Percentiles rank a stretch among this genome's conserved stretches.
Evolutionary conservation across 1,284 basidiomycete species (phyloP).

Genomic region (Paramarasmius palmivorus): DNA sequence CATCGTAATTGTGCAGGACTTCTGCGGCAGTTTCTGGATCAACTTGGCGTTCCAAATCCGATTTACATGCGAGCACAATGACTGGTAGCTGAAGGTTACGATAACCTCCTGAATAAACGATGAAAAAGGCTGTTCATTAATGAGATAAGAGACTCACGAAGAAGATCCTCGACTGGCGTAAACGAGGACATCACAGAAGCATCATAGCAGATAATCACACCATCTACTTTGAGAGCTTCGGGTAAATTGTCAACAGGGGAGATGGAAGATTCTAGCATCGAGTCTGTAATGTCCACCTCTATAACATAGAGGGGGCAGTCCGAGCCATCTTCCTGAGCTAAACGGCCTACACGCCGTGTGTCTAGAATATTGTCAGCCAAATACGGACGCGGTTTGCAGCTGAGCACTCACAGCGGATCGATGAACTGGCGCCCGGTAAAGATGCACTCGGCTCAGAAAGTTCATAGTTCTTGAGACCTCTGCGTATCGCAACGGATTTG

Average conservation of each 20-base stretch:
- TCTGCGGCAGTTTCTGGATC: slow-evolving; percentile 52
- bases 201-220: slow-evolving; percentile 76
- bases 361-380: slow-evolving; percentile 32
- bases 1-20: slow-evolving; percentile 54
- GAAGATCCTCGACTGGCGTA: slow-evolving; percentile 56
- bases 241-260: slow-evolving; percentile 35
- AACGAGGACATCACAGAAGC: slow-evolving; percentile 61
- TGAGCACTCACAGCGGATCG: slow-evolving; percentile 43
- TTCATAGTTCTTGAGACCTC: slow-evolving; percentile 62
- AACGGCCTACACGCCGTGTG: slow-evolving; percentile 47
- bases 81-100: slow-evolving; percentile 54
- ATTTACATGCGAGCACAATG: slow-evolving; percentile 77
- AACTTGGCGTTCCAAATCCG: slow-evolving; percentile 59
- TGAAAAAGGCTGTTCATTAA: slow-evolving; percentile 6
- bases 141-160: slow-evolving; percentile 48
- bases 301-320: slow-evolving; percentile 51
- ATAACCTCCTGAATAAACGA: slow-evolving; percentile 48
- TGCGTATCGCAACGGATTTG: slow-evolving; percentile 68
- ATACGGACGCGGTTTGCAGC: background rate
- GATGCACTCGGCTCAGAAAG: slow-evolving; percentile 46
- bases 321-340: slow-evolving; percentile 36
- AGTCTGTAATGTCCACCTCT: slow-evolving; percentile 49
- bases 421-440: slow-evolving; percentile 31
- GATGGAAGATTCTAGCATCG: slow-evolving; percentile 19
- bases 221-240: slow-evolving; percentile 61